A percentile compares a stretch with the other conserved stretches of the same genome.
Evolutionary conservation across 2,329 filamentous ascomycete species (phyloP).

Genomic region (Talaromyces sp.): DNA sequence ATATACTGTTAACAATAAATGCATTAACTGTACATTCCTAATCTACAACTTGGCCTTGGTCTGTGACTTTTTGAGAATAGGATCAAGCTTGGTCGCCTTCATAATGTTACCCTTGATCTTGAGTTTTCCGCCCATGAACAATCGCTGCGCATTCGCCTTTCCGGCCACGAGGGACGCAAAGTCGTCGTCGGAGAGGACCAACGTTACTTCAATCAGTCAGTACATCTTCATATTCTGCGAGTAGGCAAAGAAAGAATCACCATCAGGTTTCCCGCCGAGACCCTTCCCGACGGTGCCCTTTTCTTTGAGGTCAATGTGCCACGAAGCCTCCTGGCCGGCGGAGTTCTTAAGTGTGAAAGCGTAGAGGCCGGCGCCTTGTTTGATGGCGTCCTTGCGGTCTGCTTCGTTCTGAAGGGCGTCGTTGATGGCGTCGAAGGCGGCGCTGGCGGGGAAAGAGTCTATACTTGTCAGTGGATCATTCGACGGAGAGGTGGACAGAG

Average conservation of each 20-base stretch:
- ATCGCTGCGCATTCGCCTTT: conserved; percentile 87
- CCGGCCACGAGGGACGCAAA: conserved; percentile 79
- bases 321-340: conserved; percentile 72
- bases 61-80: conserved; percentile 84
- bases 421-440: conserved; percentile 86
- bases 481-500: neutral
- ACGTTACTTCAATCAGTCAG: conserved; percentile 63
- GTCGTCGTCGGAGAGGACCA: conserved; percentile 77
- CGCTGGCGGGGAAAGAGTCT: conserved; percentile 86
- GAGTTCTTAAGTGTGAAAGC: conserved; percentile 90
- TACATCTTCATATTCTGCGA: too few species aligned
- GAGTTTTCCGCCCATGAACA: conserved; percentile 98
- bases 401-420: conserved; percentile 64
- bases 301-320: conserved; percentile 95
- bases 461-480: conserved; percentile 12
- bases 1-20: neutral
- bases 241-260: too few species aligned
- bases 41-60: conserved; percentile 75
- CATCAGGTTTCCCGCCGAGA: conserved; percentile 72
- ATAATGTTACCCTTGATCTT: conserved; percentile 98
- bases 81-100: conserved; percentile 95
- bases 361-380: conserved; percentile 82
- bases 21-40: neutral
- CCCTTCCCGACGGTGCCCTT: conserved; percentile 79
- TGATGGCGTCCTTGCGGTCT: conserved; percentile 82